phyloP scores from a whole-genome alignment of 2,329 filamentous ascomycete genomes.

The Fusarium sp. region DNA sequence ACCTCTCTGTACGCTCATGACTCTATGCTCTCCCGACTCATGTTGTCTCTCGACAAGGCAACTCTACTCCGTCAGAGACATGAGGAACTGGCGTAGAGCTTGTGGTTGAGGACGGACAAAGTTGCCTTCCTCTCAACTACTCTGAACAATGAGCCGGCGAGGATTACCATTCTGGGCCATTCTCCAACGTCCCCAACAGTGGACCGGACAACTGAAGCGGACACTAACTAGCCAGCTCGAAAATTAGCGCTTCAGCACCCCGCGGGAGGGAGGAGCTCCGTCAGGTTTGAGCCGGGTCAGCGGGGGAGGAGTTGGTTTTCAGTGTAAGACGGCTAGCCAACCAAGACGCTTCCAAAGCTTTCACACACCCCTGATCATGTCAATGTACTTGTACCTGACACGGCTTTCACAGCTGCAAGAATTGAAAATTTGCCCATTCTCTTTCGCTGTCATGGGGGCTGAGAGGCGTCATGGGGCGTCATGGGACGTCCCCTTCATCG shows the following conservation, averaged over 20 bases:
- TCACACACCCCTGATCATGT: not conserved
- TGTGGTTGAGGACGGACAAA: not conserved
- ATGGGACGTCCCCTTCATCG: slow-evolving; percentile 16
- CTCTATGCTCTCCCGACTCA: not conserved
- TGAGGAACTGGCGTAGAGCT: not conserved
- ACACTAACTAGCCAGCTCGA: slow-evolving; percentile 2
- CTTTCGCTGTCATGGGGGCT: slow-evolving; percentile 30
- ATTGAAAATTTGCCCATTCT: not conserved
- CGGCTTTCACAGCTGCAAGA: not conserved
- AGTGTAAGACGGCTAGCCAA: not conserved
- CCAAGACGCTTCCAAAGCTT: not conserved
- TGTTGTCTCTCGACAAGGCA: not conserved
- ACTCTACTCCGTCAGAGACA: not conserved
- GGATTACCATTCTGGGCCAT: slow-evolving; percentile 12
- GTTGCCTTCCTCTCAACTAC: not conserved
- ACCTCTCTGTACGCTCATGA: slow-evolving; percentile 1
- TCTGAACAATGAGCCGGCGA: slow-evolving; percentile 7
- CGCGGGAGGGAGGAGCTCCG: slow-evolving; percentile 19
- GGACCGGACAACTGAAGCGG: not conserved
- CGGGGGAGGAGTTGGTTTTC: slow-evolving; percentile 12
- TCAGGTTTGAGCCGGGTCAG: slow-evolving; percentile 7
- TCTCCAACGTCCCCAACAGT: slow-evolving; percentile 25
- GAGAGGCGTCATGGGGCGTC: slow-evolving; percentile 18
- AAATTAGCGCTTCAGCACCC: slow-evolving; percentile 22
- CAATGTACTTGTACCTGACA: slow-evolving; percentile 1